Base-by-base conservation (phyloP, 2,329 filamentous ascomycete species). In the Colletotrichum sp. region DNA sequence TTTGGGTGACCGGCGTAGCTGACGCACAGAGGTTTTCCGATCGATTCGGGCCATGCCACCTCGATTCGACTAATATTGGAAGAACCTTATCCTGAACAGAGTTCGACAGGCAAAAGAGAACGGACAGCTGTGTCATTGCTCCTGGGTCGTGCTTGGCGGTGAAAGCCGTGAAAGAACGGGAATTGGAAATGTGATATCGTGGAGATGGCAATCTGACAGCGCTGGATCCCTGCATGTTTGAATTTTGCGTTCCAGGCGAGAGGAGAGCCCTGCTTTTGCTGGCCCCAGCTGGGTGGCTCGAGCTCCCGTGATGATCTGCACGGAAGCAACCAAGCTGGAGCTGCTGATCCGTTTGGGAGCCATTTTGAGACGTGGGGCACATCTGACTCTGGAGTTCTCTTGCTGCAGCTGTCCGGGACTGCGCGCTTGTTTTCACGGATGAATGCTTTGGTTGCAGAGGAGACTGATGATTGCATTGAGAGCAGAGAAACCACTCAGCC, bases 231-330 rank as follows among this genome's bases (percentile, higher is more conserved):
- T 76, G 73, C 70, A 73, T 36, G 57, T 59, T 57, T 65, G 39
- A 64, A 62, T 62, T 68, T 34, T 44, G 28, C 34, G 52, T 65
- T 39, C 64, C 34, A 34, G 36, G 34, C 49, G 5, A 49, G 39
- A 65, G 52, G 63, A 68, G 55, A 72, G 70, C 73, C 70, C 69
- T 52, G 64, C 52, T 49, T 68, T 44, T n/a, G 49, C 13, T 18
- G 49, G 70, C 70, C 73, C 70, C 73, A 36, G 70, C 49, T 26
- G 32, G 55, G 64, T 76, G 73, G 73, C 73, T 63, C 73, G 64
- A 73, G 73, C 73, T 76, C n/a, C 57, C 59, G 57, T 24, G 70
- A 68, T 36, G 64, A 76, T 76, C 73, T 73, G 73, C 73, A 73
- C 64, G 73, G 73, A 64, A 76, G 57, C 32, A 68, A 62, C 68